Conservation (phyloP, 257 asterid genomes). For the Euphrasia confusa region DNA sequence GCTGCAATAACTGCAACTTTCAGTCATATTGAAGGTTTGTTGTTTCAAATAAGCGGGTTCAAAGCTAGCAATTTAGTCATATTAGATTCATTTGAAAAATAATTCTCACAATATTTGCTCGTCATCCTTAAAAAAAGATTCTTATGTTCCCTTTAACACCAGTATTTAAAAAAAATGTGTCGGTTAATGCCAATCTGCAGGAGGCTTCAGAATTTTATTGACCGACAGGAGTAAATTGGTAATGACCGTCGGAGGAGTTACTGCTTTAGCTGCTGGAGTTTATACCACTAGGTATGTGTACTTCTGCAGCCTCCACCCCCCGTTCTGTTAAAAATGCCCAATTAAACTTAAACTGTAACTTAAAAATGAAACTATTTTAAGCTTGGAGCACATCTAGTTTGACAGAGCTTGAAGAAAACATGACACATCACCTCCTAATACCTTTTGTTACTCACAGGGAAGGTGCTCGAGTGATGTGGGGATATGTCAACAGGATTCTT, state of each 20-base stretch:
- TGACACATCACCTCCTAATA: neutral
- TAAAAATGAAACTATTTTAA: too few species aligned
- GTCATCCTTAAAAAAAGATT: neutral
- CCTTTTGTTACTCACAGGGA: slow-evolving; percentile 55
- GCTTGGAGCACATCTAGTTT: too few species aligned
- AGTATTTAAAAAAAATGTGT: neutral
- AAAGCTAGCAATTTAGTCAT: slow-evolving; percentile 9
- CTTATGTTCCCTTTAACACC: neutral
- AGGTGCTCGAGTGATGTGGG: slow-evolving; percentile 95
- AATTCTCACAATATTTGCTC: neutral
- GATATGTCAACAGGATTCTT: slow-evolving; percentile 85
- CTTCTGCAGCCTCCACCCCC: neutral
- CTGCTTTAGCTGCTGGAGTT: slow-evolving; percentile 98
- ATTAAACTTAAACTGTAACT: neutral
- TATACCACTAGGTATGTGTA: slow-evolving; percentile 83
- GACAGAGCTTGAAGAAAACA: too few species aligned
- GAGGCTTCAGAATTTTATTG: slow-evolving; percentile 71
- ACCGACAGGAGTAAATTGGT: slow-evolving; percentile 78
- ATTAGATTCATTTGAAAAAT: neutral
- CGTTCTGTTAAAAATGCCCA: too few species aligned
- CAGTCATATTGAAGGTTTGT: slow-evolving; percentile 86
- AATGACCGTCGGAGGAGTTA: slow-evolving; percentile 94
- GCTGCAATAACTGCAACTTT: slow-evolving; percentile 93
- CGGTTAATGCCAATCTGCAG: slow-evolving; percentile 38
- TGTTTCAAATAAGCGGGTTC: slow-evolving; percentile 6